Conservation (phyloP, 345 rosid genomes). For the Eucalyptus erythrocorys region DNA sequence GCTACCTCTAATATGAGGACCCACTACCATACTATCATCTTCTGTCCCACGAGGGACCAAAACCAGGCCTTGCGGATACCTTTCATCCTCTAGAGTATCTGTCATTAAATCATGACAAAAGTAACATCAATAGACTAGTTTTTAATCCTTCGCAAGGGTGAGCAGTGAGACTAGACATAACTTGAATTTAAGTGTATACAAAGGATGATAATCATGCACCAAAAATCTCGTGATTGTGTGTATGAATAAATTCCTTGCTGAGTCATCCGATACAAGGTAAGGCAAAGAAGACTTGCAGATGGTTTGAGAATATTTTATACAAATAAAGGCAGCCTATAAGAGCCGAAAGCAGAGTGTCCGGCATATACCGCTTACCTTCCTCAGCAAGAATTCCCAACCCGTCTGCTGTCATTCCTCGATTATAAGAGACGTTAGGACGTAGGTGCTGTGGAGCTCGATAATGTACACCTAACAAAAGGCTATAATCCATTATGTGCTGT, state of each 20-base stretch:
- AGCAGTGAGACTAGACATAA: background rate
- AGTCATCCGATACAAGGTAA: background rate
- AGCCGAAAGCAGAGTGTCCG: background rate
- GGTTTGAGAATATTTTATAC: background rate
- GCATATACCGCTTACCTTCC: conserved; percentile 42
- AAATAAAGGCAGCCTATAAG: background rate
- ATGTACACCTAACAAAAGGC: conserved; percentile 96
- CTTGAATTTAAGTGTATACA: background rate
- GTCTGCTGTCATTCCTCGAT: conserved; percentile 31
- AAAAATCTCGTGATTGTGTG: background rate
- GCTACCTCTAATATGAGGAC: conserved; percentile 89
- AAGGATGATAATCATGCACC: background rate
- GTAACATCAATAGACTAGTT: background rate
- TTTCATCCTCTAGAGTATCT: conserved; percentile 72
- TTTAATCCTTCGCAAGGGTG: background rate
- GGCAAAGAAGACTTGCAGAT: background rate
- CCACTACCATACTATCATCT: conserved; percentile 54
- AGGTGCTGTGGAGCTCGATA: conserved; percentile 95
- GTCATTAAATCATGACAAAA: background rate
- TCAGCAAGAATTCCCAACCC: conserved; percentile 80
- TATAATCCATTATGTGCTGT: conserved; percentile 92
- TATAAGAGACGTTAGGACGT: conserved; percentile 28
- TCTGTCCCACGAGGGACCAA: conserved; percentile 82
- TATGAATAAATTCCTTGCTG: background rate
- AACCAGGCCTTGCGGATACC: conserved; percentile 86